A percentile compares a stretch with the other conserved stretches of the same genome.
Evolutionary conservation across 106 monocot species (phyloP).

Genomic region (Iris macrosiphon): DNA sequence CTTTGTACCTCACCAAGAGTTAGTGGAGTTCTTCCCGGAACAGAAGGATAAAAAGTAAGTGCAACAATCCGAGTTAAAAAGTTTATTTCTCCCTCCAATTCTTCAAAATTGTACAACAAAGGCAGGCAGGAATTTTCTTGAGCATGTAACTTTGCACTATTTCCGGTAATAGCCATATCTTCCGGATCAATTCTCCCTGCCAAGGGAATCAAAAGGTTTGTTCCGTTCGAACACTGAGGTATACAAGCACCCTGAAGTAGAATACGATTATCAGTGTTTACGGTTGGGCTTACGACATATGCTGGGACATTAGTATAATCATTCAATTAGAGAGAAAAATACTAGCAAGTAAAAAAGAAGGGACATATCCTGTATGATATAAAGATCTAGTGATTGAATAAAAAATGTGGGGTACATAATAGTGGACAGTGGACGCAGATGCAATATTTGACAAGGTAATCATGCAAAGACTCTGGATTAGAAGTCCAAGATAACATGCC

Average conservation of each 20-base stretch:
- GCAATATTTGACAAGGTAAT: too few species aligned
- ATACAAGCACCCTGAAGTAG: constrained; percentile 72
- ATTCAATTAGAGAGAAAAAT: too few species aligned
- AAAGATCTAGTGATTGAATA: too few species aligned
- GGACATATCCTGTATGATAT: too few species aligned
- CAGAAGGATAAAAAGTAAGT: constrained; percentile 85
- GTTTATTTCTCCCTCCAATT: constrained; percentile 87
- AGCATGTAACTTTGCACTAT: constrained; percentile 52
- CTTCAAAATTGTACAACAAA: constrained; percentile 87
- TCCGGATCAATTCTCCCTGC: constrained; percentile 65
- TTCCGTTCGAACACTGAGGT: constrained; percentile 78
- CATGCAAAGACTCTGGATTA: too few species aligned
- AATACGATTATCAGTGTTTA: background rate
- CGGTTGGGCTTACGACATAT: background rate
- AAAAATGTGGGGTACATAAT: too few species aligned
- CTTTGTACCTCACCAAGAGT: constrained; percentile 90
- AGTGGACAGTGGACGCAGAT: too few species aligned
- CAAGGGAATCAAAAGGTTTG: constrained; percentile 75
- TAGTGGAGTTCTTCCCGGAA: constrained; percentile 53
- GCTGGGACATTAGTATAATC: too few species aligned
- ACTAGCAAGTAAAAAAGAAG: too few species aligned
- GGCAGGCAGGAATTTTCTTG: constrained; percentile 55
- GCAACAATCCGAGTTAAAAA: constrained; percentile 93
- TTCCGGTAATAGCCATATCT: constrained; percentile 81
- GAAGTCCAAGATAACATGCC: too few species aligned